Evolutionary conservation across 495 filamentous ascomycete genomes (phyloP).

Genomic region (Chaetomium tenue): DNA sequence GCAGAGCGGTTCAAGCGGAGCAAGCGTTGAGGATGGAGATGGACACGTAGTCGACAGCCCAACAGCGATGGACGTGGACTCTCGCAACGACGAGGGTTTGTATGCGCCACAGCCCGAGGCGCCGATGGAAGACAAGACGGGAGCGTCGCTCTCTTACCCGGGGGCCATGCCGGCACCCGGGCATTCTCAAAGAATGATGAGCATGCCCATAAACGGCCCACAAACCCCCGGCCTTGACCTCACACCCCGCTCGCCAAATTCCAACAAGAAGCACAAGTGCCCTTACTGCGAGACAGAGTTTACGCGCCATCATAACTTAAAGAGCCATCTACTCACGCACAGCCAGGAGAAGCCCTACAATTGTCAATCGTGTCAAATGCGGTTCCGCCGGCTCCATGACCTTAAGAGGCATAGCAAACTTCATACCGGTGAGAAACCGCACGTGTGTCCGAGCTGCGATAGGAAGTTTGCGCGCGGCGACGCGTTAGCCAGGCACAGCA

Average conservation of each 20-base stretch:
- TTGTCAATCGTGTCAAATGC: slow-evolving; percentile 81
- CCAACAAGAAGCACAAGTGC: slow-evolving; percentile 89
- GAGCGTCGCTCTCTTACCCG: slow-evolving; percentile 46
- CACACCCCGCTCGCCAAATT: slow-evolving; percentile 51
- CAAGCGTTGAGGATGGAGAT: slow-evolving; percentile 39
- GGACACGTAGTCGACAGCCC: slow-evolving; percentile 44
- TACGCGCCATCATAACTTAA: slow-evolving; percentile 97
- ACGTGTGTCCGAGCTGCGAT: slow-evolving; percentile 90
- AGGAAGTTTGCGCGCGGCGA: slow-evolving; percentile 93
- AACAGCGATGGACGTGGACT: slow-evolving; percentile 46
- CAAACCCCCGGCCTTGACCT: slow-evolving; percentile 54
- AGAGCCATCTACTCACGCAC: slow-evolving; percentile 95
- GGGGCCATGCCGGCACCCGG: slow-evolving; percentile 45
- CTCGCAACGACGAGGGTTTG: slow-evolving; percentile 33
- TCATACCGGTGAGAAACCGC: slow-evolving; percentile 93
- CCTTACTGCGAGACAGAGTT: slow-evolving; percentile 95
- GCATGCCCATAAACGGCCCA: slow-evolving; percentile 62
- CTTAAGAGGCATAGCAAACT: slow-evolving; percentile 94
- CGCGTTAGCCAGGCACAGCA: slow-evolving; percentile 89
- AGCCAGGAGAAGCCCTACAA: slow-evolving; percentile 97
- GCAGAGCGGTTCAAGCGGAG: slow-evolving; percentile 40
- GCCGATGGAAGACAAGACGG: slow-evolving; percentile 50
- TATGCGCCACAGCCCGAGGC: slow-evolving; percentile 46
- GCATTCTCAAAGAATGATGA: slow-evolving; percentile 64
- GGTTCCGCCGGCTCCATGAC: slow-evolving; percentile 91